Conservation (phyloP, 2,329 filamentous ascomycete species). For the Mariannaea elegans region DNA sequence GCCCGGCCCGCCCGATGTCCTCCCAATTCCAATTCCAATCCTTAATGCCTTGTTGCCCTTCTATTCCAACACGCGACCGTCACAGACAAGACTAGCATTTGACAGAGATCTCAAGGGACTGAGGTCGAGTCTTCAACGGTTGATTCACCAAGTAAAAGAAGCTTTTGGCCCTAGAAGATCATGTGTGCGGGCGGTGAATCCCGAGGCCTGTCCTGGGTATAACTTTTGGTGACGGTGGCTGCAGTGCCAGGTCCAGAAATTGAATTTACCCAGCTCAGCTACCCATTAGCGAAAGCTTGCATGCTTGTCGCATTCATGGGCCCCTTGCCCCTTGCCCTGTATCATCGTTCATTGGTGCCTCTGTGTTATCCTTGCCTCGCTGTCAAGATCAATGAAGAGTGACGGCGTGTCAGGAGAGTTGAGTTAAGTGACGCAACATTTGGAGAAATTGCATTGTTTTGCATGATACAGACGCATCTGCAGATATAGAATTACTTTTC, state of each 20-base stretch:
- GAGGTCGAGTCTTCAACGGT: too few relatives aligned
- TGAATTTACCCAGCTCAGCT: neutral
- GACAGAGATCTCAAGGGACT: too few relatives aligned
- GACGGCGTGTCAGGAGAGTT: neutral
- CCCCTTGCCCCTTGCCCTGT: conserved; percentile 1
- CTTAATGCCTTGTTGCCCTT: conserved; percentile 4
- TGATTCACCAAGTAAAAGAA: too few relatives aligned
- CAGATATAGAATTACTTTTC: neutral
- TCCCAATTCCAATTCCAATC: neutral
- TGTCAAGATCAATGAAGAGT: neutral
- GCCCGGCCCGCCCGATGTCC: conserved; percentile 14
- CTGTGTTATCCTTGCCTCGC: too few relatives aligned
- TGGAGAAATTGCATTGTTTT: conserved; percentile 3
- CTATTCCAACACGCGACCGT: neutral
- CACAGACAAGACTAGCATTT: conserved; percentile 1
- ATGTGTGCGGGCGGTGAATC: conserved; percentile 5
- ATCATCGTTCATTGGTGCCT: too few relatives aligned
- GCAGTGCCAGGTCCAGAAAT: conserved; percentile 5
- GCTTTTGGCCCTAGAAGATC: conserved; percentile 1
- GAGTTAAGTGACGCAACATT: neutral
- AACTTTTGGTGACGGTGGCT: conserved; percentile 4
- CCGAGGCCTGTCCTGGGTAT: neutral
- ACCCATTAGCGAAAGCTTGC: conserved; percentile 16
- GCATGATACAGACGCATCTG: neutral
- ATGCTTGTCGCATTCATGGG: neutral